Conservation (phyloP, 176 grass and related monocot genomes). For the Oryza glumipatula region DNA sequence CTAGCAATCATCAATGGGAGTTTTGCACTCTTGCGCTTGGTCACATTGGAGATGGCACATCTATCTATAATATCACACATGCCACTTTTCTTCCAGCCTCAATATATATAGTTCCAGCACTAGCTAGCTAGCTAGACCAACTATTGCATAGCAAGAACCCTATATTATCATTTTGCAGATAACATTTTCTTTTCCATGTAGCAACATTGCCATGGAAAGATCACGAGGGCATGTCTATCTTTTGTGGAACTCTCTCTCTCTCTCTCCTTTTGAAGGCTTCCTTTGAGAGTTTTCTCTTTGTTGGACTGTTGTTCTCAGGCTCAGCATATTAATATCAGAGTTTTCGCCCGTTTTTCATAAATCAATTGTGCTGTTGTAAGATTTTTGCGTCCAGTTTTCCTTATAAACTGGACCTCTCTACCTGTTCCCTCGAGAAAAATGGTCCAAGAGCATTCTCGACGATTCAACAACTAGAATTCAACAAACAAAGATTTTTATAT, state of each 20-base stretch:
- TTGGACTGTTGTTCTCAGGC: too few species aligned
- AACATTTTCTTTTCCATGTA: not conserved
- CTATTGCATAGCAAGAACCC: not conserved
- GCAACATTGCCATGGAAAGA: slow-evolving; percentile 1
- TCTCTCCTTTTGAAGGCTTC: not conserved
- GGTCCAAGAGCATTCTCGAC: not conserved
- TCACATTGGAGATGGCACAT: slow-evolving; percentile 8
- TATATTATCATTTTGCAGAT: not conserved
- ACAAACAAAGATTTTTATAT: not conserved
- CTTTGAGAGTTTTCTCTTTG: too few species aligned
- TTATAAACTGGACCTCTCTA: too few species aligned
- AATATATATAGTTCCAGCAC: not conserved
- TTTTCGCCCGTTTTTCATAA: too few species aligned
- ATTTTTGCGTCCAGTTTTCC: too few species aligned
- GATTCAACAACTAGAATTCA: not conserved
- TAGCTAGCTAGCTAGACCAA: not conserved
- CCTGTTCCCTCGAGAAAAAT: not conserved
- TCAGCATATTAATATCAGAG: too few species aligned
- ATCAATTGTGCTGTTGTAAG: too few species aligned
- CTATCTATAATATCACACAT: not conserved
- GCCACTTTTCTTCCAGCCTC: slow-evolving; percentile 23
- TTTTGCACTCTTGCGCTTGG: slow-evolving; percentile 14
- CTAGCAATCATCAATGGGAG: not conserved
- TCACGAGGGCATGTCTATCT: not conserved
- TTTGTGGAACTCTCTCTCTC: not conserved